These are phyloP conservation scores for Blumeriella jaapii DNA, from an alignment of 2,329 filamentous ascomycete species.

Conservation along the genomic window DNA sequence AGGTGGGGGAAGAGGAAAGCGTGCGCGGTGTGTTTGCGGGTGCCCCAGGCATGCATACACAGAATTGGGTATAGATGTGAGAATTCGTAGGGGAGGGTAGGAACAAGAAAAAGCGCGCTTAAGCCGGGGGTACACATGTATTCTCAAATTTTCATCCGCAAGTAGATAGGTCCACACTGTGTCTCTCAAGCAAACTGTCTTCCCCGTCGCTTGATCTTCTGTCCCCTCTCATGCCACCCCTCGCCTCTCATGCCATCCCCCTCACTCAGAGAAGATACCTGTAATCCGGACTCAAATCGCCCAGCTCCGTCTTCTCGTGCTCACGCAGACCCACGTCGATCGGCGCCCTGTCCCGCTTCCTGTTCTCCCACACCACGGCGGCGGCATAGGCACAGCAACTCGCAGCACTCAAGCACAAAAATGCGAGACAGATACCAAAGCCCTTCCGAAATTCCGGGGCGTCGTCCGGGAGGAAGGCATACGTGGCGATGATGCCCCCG, in stretches of 20 bases:
- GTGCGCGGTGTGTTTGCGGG: too few relatives aligned
- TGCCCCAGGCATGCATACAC: too few relatives aligned
- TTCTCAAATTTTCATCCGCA: too few relatives aligned
- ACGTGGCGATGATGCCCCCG: conserved; percentile 68
- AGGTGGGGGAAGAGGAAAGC: too few relatives aligned
- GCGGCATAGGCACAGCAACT: conserved; percentile 49
- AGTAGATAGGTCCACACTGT: too few relatives aligned
- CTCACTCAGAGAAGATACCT: conserved; percentile 21
- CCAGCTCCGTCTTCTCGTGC: conserved; percentile 43
- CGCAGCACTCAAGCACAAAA: conserved; percentile 55
- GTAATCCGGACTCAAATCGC: conserved; percentile 28
- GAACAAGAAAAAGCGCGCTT: too few relatives aligned
- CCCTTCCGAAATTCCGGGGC: conserved; percentile 58
- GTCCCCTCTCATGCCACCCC: background rate
- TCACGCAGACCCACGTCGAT: conserved; percentile 41
- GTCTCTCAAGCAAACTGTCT: too few relatives aligned
- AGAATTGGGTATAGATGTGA: too few relatives aligned
- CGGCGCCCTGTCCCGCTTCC: conserved; percentile 38
- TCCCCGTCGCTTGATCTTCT: background rate
- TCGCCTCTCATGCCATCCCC: background rate
- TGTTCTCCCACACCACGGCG: conserved; percentile 49
- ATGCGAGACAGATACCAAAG: conserved; percentile 67
- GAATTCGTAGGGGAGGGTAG: too few relatives aligned
- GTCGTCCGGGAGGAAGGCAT: conserved; percentile 54
- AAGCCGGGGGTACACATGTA: too few relatives aligned